Evolutionary conservation across 2,329 filamentous ascomycete species (phyloP).

Genomic region (Huntiella bhutanensis): DNA sequence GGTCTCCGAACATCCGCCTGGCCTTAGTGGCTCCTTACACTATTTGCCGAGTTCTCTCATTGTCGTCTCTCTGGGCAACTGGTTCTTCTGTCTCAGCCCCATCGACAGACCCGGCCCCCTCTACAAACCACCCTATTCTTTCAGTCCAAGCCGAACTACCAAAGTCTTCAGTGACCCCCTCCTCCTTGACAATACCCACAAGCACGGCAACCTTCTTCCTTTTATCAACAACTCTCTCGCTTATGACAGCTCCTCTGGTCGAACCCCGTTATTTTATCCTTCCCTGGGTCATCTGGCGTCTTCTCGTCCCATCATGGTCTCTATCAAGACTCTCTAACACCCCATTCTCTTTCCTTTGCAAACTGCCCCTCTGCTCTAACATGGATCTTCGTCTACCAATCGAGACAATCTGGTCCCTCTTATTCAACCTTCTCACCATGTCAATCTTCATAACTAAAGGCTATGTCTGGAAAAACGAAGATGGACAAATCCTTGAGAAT

Average conservation of each 20-base stretch:
- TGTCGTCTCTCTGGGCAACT: too few species aligned
- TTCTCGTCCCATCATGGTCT: slow-evolving; percentile 46
- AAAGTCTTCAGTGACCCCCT: background rate
- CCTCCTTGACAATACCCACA: slow-evolving; percentile 14
- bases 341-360: slow-evolving; percentile 3
- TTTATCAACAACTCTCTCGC: slow-evolving; percentile 52
- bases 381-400: slow-evolving; percentile 30
- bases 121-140: slow-evolving; percentile 17
- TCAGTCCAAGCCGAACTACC: slow-evolving; percentile 15
- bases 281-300: slow-evolving; percentile 81
- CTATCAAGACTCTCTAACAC: slow-evolving; percentile 7
- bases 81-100: background rate
- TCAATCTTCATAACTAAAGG: slow-evolving; percentile 51
- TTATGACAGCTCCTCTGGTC: slow-evolving; percentile 78
- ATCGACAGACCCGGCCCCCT: slow-evolving; percentile 11
- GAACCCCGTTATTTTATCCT: slow-evolving; percentile 94
- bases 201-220: slow-evolving; percentile 41
- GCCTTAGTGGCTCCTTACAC: slow-evolving; percentile 52
- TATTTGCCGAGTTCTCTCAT: slow-evolving; percentile 27
- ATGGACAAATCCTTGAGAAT: slow-evolving; percentile 31
- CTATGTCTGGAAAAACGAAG: slow-evolving; percentile 43
- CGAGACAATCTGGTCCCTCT: slow-evolving; percentile 52
- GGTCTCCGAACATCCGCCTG: slow-evolving; percentile 44
- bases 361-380: slow-evolving; percentile 4
- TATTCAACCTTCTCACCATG: slow-evolving; percentile 46